Base-by-base conservation (phyloP, 225 moss, liverwort and hornwort genomes). In the Anthoceros angustus region DNA sequence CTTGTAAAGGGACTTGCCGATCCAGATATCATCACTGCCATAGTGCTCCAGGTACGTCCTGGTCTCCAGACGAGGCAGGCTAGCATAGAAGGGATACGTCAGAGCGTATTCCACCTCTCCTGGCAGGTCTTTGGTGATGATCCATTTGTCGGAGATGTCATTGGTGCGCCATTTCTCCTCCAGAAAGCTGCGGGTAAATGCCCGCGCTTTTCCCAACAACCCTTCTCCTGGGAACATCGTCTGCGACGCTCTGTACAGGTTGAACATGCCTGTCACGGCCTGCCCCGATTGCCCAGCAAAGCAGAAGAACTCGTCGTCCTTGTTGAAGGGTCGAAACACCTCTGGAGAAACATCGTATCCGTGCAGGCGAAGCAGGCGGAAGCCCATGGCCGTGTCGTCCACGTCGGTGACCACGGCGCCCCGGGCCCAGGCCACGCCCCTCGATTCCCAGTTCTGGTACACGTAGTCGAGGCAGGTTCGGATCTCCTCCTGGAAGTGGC, bases 401-500 rank as follows among this genome's bases (percentile, higher is more conserved):
- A 64, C 40, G 25, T 64, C 64, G 38, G 38, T 64, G 16, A 64
- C 39, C 38, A 41, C 38, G 7, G 40, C 16, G 23, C 16, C 38
- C 25, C 32, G 23, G 64, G 64, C 38, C 64, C 64, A 64, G 12
- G 39, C 64, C 0, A 67, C 15, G 25, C 64, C 55, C n/a, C 18
- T 18, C 23, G 55, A 7, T 23, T 18, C 14, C 55, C 55, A 55
- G 14, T 55, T 62, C 62, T 41, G 62, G 69, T 63, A 69, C 15
- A 61, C 61, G 42, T 42, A 63, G 21, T 69, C 62, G 16, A 69
- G 62, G 24, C 61, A 61, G 32, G 16, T 25, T 10, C 21, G 32
- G 14, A 43, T 77, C 73, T 93, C 93, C 64, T 78, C 77, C 61
- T 84, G 41, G 73, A 93, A 93, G 42, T 76, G 78, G 15, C 80